Evolutionary conservation across 83 land plant species (phyloP).

Genomic region (Diphasiastrum complanatum): DNA sequence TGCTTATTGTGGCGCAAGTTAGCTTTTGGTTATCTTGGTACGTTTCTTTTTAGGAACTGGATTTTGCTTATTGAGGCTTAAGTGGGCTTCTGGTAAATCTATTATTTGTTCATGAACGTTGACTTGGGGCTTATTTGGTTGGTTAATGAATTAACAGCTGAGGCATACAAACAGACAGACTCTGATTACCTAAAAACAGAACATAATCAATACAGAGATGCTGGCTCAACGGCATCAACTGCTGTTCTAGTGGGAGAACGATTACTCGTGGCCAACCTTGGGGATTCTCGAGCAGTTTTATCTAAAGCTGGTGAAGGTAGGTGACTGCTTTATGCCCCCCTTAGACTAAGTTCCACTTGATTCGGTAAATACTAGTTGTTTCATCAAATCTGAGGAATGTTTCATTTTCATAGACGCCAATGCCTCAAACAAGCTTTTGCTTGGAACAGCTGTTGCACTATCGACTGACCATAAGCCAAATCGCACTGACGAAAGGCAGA

Average conservation of each 20-base stretch:
- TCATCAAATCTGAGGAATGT: no score
- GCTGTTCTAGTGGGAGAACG: slow-evolving; percentile 58
- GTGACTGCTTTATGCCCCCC: not conserved
- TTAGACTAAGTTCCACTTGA: no score
- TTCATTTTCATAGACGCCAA: no score
- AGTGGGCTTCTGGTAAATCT: slow-evolving; percentile 2
- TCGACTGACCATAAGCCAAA: slow-evolving; percentile 77
- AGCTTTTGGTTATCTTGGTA: not conserved
- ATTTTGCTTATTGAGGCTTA: not conserved
- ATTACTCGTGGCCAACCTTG: slow-evolving; percentile 79
- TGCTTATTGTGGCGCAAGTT: not conserved
- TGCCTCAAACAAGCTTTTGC: no score
- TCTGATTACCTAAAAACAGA: slow-evolving; percentile 49
- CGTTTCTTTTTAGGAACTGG: not conserved
- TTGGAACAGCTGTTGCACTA: slow-evolving; percentile 48
- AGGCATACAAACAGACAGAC: slow-evolving; percentile 64
- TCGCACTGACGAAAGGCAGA: slow-evolving; percentile 59
- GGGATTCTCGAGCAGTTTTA: slow-evolving; percentile 73
- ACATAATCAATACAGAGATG: slow-evolving; percentile 45
- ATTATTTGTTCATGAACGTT: not conserved
- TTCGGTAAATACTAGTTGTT: no score
- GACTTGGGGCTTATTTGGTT: slow-evolving; percentile 1
- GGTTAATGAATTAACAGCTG: slow-evolving; percentile 36
- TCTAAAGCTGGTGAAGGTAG: slow-evolving; percentile 59
- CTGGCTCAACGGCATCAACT: slow-evolving; percentile 84